phyloP scores from a whole-genome alignment of 1,284 basidiomycete species.

The Coniophora puteana region DNA sequence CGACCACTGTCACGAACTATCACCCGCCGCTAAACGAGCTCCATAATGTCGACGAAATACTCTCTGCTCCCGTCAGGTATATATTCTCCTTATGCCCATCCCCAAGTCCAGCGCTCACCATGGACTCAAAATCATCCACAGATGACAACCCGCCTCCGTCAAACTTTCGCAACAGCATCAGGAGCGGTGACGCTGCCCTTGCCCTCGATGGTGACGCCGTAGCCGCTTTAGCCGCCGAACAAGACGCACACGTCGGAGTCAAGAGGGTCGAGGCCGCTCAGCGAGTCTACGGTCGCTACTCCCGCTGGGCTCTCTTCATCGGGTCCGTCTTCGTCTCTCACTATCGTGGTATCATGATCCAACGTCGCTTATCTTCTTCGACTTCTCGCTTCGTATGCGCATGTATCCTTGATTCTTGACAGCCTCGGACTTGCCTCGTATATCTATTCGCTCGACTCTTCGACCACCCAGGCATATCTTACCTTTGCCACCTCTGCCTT shows the following conservation, averaged over 20 bases:
- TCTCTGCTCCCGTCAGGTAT: slow-evolving; percentile 17
- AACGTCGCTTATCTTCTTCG: background rate
- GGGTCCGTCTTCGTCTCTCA: slow-evolving; percentile 37
- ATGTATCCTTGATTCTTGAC: background rate
- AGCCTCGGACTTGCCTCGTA: slow-evolving; percentile 70
- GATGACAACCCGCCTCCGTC: background rate
- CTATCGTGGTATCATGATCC: background rate
- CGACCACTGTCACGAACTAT: background rate
- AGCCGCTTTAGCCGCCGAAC: slow-evolving; percentile 8
- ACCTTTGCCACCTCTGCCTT: slow-evolving; percentile 61
- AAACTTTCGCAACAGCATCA: too few species aligned
- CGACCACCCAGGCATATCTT: slow-evolving; percentile 67
- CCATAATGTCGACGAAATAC: slow-evolving; percentile 12
- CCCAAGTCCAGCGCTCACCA: slow-evolving; percentile 6
- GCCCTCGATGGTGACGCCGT: background rate
- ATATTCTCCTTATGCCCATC: background rate
- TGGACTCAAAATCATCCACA: slow-evolving; percentile 4
- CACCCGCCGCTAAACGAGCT: background rate
- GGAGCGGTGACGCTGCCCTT: background rate
- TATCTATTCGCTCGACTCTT: slow-evolving; percentile 72
- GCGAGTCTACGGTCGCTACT: slow-evolving; percentile 48
- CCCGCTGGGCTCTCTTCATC: slow-evolving; percentile 60
- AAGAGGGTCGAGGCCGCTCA: slow-evolving; percentile 49
- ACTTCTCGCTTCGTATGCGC: background rate
- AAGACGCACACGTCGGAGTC: slow-evolving; percentile 44